Evolutionary conservation across 1,284 basidiomycete species (phyloP).

Genomic region (Apiotrichum gracile): DNA sequence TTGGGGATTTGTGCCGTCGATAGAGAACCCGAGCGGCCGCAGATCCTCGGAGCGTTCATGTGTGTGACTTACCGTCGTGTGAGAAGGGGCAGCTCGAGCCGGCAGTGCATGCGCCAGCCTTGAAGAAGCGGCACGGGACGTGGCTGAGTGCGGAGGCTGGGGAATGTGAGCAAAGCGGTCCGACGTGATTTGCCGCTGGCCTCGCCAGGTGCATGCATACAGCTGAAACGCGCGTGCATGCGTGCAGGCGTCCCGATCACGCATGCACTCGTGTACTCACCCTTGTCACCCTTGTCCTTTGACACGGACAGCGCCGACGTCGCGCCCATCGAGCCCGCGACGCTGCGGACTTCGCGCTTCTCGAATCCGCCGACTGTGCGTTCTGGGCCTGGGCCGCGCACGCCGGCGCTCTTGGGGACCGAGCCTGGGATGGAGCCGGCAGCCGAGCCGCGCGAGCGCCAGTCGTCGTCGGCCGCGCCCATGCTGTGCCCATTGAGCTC

Average conservation of each 20-base stretch:
- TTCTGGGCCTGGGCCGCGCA: constrained; percentile 16
- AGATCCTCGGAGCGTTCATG: too few species aligned
- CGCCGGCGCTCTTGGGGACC: constrained; percentile 5
- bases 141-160: constrained; percentile 60
- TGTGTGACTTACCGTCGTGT: constrained; percentile 55
- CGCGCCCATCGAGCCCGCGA: not conserved
- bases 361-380: constrained; percentile 35
- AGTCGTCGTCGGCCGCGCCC: constrained; percentile 20
- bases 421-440: not conserved
- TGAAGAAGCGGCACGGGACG: constrained; percentile 98
- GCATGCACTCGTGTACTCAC: too few species aligned
- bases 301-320: constrained; percentile 12
- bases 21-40: not conserved
- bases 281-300: constrained; percentile 14
- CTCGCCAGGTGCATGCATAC: too few species aligned
- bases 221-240: too few species aligned
- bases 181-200: too few species aligned
- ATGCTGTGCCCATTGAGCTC: constrained; percentile 10
- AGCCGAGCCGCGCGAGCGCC: constrained; percentile 18
- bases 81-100: constrained; percentile 95
- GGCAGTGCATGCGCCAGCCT: constrained; percentile 85
- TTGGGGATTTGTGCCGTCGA: not conserved
- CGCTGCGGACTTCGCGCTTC: constrained; percentile 25
- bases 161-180: not conserved
- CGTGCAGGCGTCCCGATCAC: too few species aligned